Conservation (phyloP, 495 filamentous ascomycete species). For the Penicillium subrubescens region DNA sequence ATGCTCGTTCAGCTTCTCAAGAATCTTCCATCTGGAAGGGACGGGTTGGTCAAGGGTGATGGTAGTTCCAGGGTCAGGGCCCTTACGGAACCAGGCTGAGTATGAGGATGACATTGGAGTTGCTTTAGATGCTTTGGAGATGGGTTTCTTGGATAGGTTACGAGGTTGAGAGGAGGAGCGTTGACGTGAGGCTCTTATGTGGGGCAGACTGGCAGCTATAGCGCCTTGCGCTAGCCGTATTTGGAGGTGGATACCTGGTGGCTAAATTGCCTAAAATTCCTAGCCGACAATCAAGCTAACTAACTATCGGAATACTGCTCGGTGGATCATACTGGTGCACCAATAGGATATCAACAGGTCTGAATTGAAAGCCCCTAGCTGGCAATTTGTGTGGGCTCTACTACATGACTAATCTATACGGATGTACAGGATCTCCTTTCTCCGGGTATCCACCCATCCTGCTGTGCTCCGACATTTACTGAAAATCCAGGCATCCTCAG, state of each 20-base stretch:
- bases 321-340: too few relatives aligned
- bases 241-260: neutral
- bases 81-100: conserved; percentile 1
- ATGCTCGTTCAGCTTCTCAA: conserved; percentile 1
- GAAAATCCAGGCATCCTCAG: too few relatives aligned
- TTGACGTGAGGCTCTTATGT: neutral
- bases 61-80: neutral
- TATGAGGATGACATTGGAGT: neutral
- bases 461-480: too few relatives aligned
- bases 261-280: neutral
- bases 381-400: too few relatives aligned
- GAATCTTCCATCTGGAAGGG: conserved; percentile 1
- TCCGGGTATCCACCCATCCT: too few relatives aligned
- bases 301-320: too few relatives aligned
- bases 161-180: too few relatives aligned
- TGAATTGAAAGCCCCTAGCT: too few relatives aligned
- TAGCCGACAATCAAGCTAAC: neutral
- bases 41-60: neutral
- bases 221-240: neutral
- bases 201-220: neutral
- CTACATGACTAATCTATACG: too few relatives aligned
- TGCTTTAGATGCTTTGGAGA: neutral
- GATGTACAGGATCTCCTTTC: too few relatives aligned
- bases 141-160: conserved; percentile 1
- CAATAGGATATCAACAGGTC: too few relatives aligned